These are phyloP conservation scores for Alectoria sarmentosa DNA, from an alignment of 495 filamentous ascomycete genomes.

Conservation along the genomic window DNA sequence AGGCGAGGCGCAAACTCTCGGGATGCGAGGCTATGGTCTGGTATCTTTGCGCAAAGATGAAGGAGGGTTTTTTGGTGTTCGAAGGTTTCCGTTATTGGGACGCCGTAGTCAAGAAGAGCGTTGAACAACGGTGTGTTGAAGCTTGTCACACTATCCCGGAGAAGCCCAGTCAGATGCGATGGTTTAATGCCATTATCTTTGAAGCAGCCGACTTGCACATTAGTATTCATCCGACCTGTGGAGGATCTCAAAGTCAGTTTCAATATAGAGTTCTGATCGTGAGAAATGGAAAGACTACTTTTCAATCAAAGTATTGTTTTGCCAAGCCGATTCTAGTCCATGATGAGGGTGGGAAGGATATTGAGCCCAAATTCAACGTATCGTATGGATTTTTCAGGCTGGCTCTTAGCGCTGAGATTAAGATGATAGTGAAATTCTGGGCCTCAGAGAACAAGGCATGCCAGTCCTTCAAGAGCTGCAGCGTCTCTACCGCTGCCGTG, in stretches of 20 bases:
- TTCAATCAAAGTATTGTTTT: too few species aligned
- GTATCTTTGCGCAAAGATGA: conserved; percentile 28
- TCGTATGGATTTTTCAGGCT: conserved; percentile 20
- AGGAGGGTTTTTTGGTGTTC: conserved; percentile 22
- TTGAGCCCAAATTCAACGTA: too few species aligned
- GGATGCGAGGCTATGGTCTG: conserved; percentile 22
- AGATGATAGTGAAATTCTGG: conserved; percentile 15
- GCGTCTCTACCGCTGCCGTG: conserved; percentile 18
- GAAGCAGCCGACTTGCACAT: conserved; percentile 25
- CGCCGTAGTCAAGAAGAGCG: conserved; percentile 22
- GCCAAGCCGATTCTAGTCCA: too few species aligned
- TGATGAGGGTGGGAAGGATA: too few species aligned
- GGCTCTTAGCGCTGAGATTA: conserved; percentile 17
- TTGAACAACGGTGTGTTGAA: conserved; percentile 21
- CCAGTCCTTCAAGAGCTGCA: conserved; percentile 22
- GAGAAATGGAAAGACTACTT: too few species aligned
- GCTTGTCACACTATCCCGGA: conserved; percentile 24
- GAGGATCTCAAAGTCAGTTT: too few species aligned
- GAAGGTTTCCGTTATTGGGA: conserved; percentile 14
- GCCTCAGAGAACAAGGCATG: conserved; percentile 23
- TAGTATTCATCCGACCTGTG: conserved; percentile 28
- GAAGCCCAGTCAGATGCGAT: conserved; percentile 10
- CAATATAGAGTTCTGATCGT: too few species aligned
- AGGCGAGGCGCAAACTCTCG: conserved; percentile 24
- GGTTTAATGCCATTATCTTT: conserved; percentile 15